Conservation (phyloP, 345 rosid species). For the Euclidium syriacum region DNA sequence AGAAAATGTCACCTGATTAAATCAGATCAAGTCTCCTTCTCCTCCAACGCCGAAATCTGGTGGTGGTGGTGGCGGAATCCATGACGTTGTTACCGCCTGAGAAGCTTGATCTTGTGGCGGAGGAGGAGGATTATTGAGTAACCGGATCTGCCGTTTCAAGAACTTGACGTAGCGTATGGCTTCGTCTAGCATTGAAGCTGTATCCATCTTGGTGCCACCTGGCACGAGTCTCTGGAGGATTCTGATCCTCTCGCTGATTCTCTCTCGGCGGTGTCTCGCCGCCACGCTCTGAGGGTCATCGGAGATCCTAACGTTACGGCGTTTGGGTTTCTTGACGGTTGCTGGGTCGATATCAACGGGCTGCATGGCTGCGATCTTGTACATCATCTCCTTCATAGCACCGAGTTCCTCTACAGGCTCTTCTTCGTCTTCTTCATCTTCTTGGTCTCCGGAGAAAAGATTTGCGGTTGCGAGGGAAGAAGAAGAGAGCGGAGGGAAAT, state of each 20-base stretch:
- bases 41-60: slow-evolving; percentile 11
- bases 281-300: slow-evolving; percentile 97
- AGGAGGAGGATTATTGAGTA: slow-evolving; percentile 31
- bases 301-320: slow-evolving; percentile 83
- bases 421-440: slow-evolving; percentile 38
- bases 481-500: slow-evolving; percentile 29
- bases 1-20: slow-evolving; percentile 25
- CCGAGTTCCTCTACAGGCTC: slow-evolving; percentile 75
- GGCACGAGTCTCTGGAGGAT: slow-evolving; percentile 91
- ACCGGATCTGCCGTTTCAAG: slow-evolving; percentile 79
- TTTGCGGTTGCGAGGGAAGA: slow-evolving; percentile 24
- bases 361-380: slow-evolving; percentile 91
- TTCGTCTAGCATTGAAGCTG: slow-evolving; percentile 95
- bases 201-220: slow-evolving; percentile 94
- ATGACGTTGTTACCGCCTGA: slow-evolving; percentile 3
- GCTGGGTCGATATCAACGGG: slow-evolving; percentile 90
- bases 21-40: slow-evolving; percentile 31
- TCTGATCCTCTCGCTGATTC: slow-evolving; percentile 89
- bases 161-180: slow-evolving; percentile 91
- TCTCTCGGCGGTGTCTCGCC: slow-evolving; percentile 84
- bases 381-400: slow-evolving; percentile 98
- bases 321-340: slow-evolving; percentile 67
- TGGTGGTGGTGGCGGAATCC: slow-evolving; percentile 21
- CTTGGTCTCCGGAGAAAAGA: slow-evolving; percentile 15
- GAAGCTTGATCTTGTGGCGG: slow-evolving; percentile 30